These are phyloP conservation scores for Fusarium papillatum DNA, from an alignment of 2,329 filamentous ascomycete genomes.

Conservation along the genomic window DNA sequence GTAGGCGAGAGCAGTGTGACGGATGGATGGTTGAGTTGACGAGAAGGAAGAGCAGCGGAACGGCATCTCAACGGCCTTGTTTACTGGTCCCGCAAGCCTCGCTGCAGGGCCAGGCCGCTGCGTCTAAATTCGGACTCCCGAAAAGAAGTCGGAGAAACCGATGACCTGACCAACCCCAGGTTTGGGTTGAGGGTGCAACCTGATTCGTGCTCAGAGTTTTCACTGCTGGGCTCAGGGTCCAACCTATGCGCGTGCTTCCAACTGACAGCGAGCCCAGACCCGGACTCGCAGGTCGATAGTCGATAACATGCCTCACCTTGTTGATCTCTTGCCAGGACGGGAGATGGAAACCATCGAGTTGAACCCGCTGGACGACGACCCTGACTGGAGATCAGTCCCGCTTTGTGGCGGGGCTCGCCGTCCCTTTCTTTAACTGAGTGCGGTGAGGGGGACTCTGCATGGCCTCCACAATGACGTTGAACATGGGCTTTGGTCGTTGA, in stretches of 20 bases:
- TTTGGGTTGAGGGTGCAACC: not conserved
- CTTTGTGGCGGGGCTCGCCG: constrained; percentile 39
- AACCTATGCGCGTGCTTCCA: not conserved
- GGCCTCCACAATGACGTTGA: constrained; percentile 43
- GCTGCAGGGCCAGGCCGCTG: constrained; percentile 6
- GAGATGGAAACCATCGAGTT: constrained; percentile 21
- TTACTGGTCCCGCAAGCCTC: constrained; percentile 6
- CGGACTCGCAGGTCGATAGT: not conserved
- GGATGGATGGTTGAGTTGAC: constrained; percentile 26
- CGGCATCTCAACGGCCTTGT: constrained; percentile 2
- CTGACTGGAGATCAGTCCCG: constrained; percentile 41
- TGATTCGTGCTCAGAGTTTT: constrained; percentile 6
- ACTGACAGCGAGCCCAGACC: not conserved
- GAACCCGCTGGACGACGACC: constrained; percentile 30
- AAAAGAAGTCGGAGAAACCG: constrained; percentile 35
- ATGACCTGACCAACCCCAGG: constrained; percentile 20
- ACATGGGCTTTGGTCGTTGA: constrained; percentile 13
- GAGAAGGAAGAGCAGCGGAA: not conserved
- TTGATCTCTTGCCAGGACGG: constrained; percentile 12
- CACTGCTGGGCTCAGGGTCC: not conserved
- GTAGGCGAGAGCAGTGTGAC: constrained; percentile 5
- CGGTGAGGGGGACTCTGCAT: constrained; percentile 17
- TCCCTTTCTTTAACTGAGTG: constrained; percentile 30
- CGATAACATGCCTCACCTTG: not conserved
- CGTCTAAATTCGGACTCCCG: constrained; percentile 24